phyloP scores from a whole-genome alignment of 345 rosid species.

The Litchi chinensis region DNA sequence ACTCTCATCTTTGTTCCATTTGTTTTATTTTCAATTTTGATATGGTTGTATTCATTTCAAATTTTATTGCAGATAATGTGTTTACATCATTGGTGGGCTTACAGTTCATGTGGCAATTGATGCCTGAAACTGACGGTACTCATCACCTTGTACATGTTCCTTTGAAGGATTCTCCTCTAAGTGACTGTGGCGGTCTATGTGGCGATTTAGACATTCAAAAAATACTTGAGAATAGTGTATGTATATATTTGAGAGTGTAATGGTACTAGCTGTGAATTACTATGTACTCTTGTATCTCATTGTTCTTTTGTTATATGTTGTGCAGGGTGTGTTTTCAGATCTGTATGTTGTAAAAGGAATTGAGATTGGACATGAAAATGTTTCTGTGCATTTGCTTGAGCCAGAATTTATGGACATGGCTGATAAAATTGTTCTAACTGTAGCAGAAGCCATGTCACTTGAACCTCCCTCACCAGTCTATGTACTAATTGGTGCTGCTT shows the following conservation, averaged over 20 bases:
- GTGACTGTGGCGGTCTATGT: constrained; percentile 88
- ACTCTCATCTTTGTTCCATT: constrained; percentile 4
- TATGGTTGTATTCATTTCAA: constrained; percentile 13
- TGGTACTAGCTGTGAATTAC: not conserved
- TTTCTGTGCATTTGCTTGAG: constrained; percentile 81
- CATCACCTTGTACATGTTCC: constrained; percentile 95
- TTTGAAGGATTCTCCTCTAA: constrained; percentile 87
- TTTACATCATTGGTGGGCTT: constrained; percentile 94
- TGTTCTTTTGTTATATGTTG: constrained; percentile 15
- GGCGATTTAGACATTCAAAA: constrained; percentile 85
- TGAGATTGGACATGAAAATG: constrained; percentile 84
- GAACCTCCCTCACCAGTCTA: constrained; percentile 90
- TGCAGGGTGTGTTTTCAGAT: constrained; percentile 92
- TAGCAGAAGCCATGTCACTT: constrained; percentile 96
- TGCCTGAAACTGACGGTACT: constrained; percentile 55
- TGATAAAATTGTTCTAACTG: constrained; percentile 79
- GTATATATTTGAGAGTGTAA: constrained; percentile 23
- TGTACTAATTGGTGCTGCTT: constrained; percentile 78
- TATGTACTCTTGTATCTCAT: constrained; percentile 8
- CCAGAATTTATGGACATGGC: constrained; percentile 58
- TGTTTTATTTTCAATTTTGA: not conserved
- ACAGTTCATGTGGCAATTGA: constrained; percentile 83
- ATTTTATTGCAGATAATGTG: constrained; percentile 63
- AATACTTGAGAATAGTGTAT: constrained; percentile 80
- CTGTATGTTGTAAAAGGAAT: constrained; percentile 81